phyloP scores from a whole-genome alignment of 116 monocot species.

The Dioscorea cayenensis region DNA sequence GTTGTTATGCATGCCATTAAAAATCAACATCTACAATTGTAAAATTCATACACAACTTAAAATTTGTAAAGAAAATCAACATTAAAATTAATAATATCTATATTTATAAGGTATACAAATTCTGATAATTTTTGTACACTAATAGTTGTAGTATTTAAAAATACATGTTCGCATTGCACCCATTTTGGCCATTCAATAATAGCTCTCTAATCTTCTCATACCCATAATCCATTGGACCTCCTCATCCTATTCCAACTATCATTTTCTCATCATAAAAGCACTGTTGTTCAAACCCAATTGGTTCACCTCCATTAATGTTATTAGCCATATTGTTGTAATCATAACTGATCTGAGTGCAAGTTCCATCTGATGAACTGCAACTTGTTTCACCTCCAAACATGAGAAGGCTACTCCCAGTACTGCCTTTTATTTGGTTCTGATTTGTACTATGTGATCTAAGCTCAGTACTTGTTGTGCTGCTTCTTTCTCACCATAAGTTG shows the following conservation, averaged over 20 bases:
- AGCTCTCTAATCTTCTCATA: conserved; percentile 45
- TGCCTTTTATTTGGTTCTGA: conserved; percentile 1
- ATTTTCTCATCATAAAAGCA: conserved; percentile 11
- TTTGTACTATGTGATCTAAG: neutral
- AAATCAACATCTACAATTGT: no score
- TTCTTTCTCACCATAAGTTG: neutral
- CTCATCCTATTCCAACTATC: neutral
- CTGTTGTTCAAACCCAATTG: conserved; percentile 19
- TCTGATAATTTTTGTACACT: no score
- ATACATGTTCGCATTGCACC: conserved; percentile 3
- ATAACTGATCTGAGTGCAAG: conserved; percentile 26
- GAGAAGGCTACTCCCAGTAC: neutral
- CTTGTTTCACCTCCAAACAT: conserved; percentile 20
- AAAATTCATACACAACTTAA: no score
- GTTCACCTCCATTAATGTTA: neutral
- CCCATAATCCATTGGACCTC: conserved; percentile 29
- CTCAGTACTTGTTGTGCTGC: no score
- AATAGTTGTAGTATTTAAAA: no score
- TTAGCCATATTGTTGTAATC: neutral
- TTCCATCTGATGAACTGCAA: conserved; percentile 36
- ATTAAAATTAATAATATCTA: no score
- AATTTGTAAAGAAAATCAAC: no score
- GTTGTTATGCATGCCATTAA: no score
- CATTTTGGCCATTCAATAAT: neutral
- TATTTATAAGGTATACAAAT: no score